Conservation (phyloP, 2,329 filamentous ascomycete genomes). For the Sarocladium oryzae region DNA sequence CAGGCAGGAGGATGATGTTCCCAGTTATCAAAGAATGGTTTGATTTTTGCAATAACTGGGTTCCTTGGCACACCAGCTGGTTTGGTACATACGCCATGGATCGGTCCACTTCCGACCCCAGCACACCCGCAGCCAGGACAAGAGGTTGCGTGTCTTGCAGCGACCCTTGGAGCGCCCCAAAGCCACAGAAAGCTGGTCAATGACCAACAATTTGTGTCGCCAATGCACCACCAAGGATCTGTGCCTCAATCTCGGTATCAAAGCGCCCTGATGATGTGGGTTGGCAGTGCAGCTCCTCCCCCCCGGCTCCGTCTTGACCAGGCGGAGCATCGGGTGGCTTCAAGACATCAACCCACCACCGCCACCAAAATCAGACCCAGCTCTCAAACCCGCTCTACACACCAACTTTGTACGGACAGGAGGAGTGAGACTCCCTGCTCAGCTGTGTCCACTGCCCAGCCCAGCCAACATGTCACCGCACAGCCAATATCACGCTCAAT, state of each 20-base stretch:
- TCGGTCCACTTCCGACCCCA: too few species aligned
- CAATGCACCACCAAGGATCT: not conserved
- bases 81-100: too few species aligned
- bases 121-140: too few species aligned
- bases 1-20: constrained; percentile 1
- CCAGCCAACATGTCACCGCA: not conserved
- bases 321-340: not conserved
- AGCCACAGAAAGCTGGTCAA: not conserved
- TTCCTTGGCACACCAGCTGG: not conserved
- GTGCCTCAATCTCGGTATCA: constrained; percentile 4
- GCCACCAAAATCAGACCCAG: not conserved
- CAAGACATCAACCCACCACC: not conserved
- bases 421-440: not conserved
- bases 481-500: constrained; percentile 7
- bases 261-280: not conserved
- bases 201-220: not conserved
- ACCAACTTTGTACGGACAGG: too few species aligned
- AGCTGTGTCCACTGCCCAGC: not conserved
- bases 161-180: not conserved
- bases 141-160: not conserved
- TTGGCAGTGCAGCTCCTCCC: not conserved
- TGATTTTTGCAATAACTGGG: not conserved
- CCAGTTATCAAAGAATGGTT: not conserved
- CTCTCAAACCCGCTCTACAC: not conserved
- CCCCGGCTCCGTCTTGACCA: constrained; percentile 3